A percentile compares a stretch with the other conserved stretches of the same genome.
Evolutionary conservation across 2,329 filamentous ascomycete species (phyloP).

Genomic region (Sphaerulina vaccinii): DNA sequence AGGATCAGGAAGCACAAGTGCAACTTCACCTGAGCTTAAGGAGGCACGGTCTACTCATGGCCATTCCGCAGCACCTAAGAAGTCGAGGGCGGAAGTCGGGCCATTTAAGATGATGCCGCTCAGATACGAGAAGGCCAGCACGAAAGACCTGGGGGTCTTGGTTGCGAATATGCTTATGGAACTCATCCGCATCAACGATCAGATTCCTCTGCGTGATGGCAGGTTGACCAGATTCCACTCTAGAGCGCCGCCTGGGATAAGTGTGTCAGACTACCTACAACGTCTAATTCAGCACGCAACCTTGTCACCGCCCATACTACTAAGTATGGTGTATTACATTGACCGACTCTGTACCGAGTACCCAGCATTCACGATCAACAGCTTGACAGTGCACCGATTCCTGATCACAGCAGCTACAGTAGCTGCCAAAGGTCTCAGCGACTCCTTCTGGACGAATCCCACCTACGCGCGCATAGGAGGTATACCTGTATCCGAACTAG

Average conservation of each 20-base stretch:
- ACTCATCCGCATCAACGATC: constrained; percentile 88
- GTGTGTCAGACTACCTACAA: constrained; percentile 88
- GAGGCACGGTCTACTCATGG: constrained; percentile 35
- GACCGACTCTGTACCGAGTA: constrained; percentile 91
- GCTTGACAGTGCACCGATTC: constrained; percentile 93
- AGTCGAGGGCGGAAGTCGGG: constrained; percentile 46
- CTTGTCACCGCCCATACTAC: constrained; percentile 84
- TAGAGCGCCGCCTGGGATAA: constrained; percentile 81
- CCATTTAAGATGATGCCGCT: constrained; percentile 62
- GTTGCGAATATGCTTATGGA: constrained; percentile 96
- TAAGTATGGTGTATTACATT: constrained; percentile 99
- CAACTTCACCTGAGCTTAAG: constrained; percentile 24
- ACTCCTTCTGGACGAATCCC: constrained; percentile 97
- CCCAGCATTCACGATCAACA: constrained; percentile 93
- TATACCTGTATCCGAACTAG: constrained; percentile 84
- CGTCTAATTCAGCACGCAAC: constrained; percentile 92
- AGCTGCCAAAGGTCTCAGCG: constrained; percentile 90
- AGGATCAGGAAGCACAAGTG: constrained; percentile 9
- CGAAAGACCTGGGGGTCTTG: constrained; percentile 83
- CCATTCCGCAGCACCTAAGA: constrained; percentile 44
- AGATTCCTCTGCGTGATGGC: constrained; percentile 77
- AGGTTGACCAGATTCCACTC: constrained; percentile 91
- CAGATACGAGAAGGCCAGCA: constrained; percentile 76
- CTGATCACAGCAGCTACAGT: constrained; percentile 94
- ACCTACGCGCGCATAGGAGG: constrained; percentile 94